phyloP scores from a whole-genome alignment of 345 rosid genomes.

The Eucalyptus tenuipes region DNA sequence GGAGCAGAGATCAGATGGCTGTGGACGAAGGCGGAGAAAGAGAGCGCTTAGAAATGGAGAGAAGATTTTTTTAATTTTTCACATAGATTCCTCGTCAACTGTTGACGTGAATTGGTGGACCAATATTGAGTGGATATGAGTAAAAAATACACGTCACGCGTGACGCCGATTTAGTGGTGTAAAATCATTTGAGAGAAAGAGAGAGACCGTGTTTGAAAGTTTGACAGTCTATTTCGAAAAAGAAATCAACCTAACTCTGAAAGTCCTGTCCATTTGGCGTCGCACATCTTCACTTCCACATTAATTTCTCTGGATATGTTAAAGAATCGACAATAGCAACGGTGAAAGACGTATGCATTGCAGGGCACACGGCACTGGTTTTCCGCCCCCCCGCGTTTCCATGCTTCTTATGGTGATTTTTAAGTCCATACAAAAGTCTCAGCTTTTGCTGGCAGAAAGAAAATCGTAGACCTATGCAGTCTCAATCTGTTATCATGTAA shows the following conservation, averaged over 20 bases:
- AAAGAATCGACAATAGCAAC: background rate
- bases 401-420: background rate
- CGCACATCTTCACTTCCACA: background rate
- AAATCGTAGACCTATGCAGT: background rate
- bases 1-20: background rate
- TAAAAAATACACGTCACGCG: background rate
- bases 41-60: background rate
- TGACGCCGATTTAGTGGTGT: background rate
- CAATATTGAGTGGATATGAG: background rate
- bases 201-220: background rate
- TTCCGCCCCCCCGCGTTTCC: background rate
- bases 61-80: background rate
- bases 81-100: background rate
- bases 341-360: background rate
- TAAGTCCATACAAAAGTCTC: background rate
- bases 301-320: background rate
- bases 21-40: background rate
- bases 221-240: background rate
- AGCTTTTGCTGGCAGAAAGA: background rate
- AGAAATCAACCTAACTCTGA: background rate
- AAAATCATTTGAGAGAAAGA: background rate
- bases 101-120: background rate
- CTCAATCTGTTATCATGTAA: background rate
- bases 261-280: background rate
- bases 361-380: background rate